phyloP scores from a whole-genome alignment of 2,329 filamentous ascomycete species.

The Arthrinium phaeospermum region DNA sequence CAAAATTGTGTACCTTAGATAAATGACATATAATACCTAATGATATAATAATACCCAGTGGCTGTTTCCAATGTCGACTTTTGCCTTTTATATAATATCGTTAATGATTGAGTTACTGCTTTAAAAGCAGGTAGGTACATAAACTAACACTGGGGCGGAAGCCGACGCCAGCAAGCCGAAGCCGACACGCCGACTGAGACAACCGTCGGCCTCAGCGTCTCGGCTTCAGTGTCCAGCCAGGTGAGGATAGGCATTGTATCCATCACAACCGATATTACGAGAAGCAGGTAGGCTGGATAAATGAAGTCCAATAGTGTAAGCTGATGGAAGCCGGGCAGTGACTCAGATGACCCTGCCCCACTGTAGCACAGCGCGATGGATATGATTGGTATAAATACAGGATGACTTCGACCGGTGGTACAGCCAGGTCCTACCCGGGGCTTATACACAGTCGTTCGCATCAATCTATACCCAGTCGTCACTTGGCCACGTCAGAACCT shows the following conservation, averaged over 20 bases:
- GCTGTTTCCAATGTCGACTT: background rate
- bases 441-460: background rate
- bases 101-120: background rate
- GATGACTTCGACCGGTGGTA: background rate
- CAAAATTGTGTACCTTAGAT: background rate
- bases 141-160: background rate
- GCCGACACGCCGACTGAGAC: background rate
- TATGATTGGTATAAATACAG: background rate
- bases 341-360: background rate
- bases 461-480: background rate
- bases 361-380: background rate
- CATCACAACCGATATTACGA: too few species aligned
- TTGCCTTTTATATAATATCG: background rate
- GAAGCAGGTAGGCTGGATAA: background rate
- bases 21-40: background rate
- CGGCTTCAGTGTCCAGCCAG: background rate
- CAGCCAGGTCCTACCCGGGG: background rate
- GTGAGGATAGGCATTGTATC: background rate
- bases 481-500: background rate
- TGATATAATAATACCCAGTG: background rate
- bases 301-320: background rate
- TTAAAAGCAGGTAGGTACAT: background rate
- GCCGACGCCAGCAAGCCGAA: conserved; percentile 1
- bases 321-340: background rate
- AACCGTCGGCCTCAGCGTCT: background rate